Evolutionary conservation across 2,329 filamentous ascomycete species (phyloP).

Genomic region (Zymoseptoria brevis): DNA sequence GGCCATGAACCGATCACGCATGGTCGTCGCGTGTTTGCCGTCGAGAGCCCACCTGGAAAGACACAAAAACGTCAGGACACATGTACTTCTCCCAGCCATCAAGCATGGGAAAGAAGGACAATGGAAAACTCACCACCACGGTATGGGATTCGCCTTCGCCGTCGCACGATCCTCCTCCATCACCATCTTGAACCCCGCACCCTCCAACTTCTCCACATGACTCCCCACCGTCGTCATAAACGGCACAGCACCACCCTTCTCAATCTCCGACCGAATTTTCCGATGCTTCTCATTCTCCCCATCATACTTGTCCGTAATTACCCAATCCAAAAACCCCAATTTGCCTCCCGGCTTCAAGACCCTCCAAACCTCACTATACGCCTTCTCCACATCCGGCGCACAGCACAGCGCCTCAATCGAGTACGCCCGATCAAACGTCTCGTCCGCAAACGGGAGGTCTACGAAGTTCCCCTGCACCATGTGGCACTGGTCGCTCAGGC

Average conservation of each 20-base stretch:
- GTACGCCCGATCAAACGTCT: conserved; percentile 26
- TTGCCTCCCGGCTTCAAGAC: conserved; percentile 26
- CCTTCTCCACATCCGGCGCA: conserved; percentile 20
- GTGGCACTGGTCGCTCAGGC: conserved; percentile 63
- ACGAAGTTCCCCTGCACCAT: conserved; percentile 65
- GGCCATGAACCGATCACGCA: neutral
- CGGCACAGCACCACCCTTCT: conserved; percentile 24
- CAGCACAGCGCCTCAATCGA: conserved; percentile 28
- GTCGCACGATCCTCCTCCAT: conserved; percentile 24
- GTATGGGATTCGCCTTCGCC: conserved; percentile 9
- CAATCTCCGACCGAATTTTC: conserved; percentile 22
- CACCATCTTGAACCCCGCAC: conserved; percentile 22
- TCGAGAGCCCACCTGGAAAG: neutral
- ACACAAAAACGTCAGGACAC: conserved; percentile 34
- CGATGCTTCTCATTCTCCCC: conserved; percentile 17
- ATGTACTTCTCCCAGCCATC: conserved; percentile 80
- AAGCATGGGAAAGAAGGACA: conserved; percentile 5
- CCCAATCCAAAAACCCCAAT: conserved; percentile 27
- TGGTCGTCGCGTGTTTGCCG: neutral
- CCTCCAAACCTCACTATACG: conserved; percentile 24
- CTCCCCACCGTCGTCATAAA: conserved; percentile 19
- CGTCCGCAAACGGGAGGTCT: conserved; percentile 19
- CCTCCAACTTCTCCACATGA: conserved; percentile 17
- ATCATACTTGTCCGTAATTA: conserved; percentile 26
- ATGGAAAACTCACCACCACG: conserved; percentile 16